Evolutionary conservation across 2,329 filamentous ascomycete genomes (phyloP).

Genomic region (Microdochium paspali): DNA sequence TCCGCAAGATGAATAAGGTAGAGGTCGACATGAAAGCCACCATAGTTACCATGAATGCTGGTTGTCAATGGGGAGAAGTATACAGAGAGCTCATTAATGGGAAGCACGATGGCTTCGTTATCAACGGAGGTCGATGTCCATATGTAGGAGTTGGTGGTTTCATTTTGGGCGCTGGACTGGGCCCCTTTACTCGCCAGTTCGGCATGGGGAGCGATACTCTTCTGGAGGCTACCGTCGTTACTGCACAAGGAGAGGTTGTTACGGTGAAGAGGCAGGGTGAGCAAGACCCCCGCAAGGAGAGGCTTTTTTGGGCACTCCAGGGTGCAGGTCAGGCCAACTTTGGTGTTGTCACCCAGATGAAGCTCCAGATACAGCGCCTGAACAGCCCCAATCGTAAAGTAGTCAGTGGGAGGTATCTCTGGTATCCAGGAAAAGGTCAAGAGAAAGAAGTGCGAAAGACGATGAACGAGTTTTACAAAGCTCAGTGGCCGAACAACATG

Average conservation of each 20-base stretch:
- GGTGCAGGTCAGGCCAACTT: constrained; percentile 30
- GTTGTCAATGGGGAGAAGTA: constrained; percentile 19
- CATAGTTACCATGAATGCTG: constrained; percentile 14
- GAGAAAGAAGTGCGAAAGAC: constrained; percentile 4
- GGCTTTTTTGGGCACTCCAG: constrained; percentile 28
- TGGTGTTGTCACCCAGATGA: constrained; percentile 24
- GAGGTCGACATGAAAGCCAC: constrained; percentile 8
- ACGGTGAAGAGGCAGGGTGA: constrained; percentile 10
- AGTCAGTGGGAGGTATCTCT: constrained; percentile 15
- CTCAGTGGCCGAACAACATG: constrained; percentile 14
- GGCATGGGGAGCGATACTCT: constrained; percentile 26
- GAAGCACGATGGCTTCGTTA: constrained; percentile 8
- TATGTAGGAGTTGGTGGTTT: constrained; percentile 28
- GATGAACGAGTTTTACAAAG: constrained; percentile 16
- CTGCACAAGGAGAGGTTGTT: constrained; percentile 12
- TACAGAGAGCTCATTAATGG: constrained; percentile 18
- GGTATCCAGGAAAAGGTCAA: constrained; percentile 5
- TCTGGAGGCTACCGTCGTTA: constrained; percentile 22
- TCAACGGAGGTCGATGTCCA: constrained; percentile 23
- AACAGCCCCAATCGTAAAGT: constrained; percentile 3
- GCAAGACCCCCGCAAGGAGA: constrained; percentile 9
- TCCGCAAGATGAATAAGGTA: constrained; percentile 17
- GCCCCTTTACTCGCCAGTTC: constrained; percentile 21
- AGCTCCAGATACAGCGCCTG: constrained; percentile 12
- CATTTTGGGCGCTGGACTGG: constrained; percentile 25